Base-by-base conservation (phyloP, 768 basidiomycete species). In the Trametes coccinea region DNA sequence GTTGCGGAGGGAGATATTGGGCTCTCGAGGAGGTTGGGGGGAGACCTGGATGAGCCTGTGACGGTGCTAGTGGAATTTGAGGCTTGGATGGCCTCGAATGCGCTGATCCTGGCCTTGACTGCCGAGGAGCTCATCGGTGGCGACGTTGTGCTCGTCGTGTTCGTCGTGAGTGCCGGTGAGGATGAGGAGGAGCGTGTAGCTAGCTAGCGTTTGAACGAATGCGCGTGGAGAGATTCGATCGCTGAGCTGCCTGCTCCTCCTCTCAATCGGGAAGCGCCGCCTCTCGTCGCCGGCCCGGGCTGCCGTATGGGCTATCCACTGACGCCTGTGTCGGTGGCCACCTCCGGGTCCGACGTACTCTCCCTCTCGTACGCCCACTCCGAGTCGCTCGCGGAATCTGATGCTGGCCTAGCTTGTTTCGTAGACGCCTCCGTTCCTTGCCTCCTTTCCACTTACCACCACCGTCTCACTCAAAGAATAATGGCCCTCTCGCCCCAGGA, bases 51-150 rank as follows among this genome's bases (percentile, higher is more conserved):
- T 22, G 22, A 22, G 22, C 22, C 22, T 22, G 22, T 22, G 22
- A 22, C 22, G 51, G 60, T 37, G 71, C 62, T 46, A 66, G 64
- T 37, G 70, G 69, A 52, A 73, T 67, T 41, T 69, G 66, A 45
- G 56, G 48, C 13, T 33, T 56, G 62, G 59, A 84, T 75, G 40
- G 83, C 77, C 74, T 90, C 88, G 64, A 90, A 90, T 11, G 85
- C 85, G 64, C 76, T 77, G 46, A 90, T 86, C 62, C 84, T 78
- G 14, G 84, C 81, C 74, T 85, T 82, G 62, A 88, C 59, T 53
- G 64, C 61, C 40, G 60, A 61, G 31, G 62, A 59, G 41, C 62
- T 55, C 62, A 62, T 63, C 30, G 63, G 33, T 29, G 43, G 16
- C 22, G 22, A 22, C 22, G 22, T 22, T 22, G 22, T 22, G 22